phyloP scores from a whole-genome alignment of 2,329 filamentous ascomycete genomes.

The Aspergillus sp. region DNA sequence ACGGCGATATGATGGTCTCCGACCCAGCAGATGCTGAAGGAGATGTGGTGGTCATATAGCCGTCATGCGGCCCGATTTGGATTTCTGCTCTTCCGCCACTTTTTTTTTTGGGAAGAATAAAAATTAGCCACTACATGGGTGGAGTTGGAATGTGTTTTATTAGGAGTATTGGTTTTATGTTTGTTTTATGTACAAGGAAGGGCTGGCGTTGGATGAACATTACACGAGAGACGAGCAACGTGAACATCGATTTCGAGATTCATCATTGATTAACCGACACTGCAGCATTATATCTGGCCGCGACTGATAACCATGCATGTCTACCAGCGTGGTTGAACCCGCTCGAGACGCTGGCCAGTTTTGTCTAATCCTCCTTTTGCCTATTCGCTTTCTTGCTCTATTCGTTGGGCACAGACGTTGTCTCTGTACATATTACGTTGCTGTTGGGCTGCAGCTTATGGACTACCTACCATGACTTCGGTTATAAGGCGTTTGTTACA shows the following conservation, averaged over 20 bases:
- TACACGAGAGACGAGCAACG: conserved; percentile 38
- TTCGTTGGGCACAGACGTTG: conserved; percentile 11
- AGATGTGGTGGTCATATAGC: conserved; percentile 51
- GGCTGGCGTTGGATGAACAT: conserved; percentile 35
- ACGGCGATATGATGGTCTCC: conserved; percentile 51
- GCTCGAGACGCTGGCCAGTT: conserved; percentile 16
- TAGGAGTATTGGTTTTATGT: conserved; percentile 32
- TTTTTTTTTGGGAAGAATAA: conserved; percentile 24
- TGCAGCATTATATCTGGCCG: conserved; percentile 12
- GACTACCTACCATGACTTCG: conserved; percentile 5
- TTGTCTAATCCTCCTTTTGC: conserved; percentile 16
- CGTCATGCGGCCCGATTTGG: conserved; percentile 16
- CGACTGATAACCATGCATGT: conserved; percentile 23
- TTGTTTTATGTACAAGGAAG: conserved; percentile 27
- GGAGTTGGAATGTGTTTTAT: conserved; percentile 36
- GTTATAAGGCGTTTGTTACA: conserved; percentile 8
- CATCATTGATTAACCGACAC: conserved; percentile 21
- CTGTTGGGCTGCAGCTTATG: conserved; percentile 20
- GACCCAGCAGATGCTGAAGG: conserved; percentile 51
- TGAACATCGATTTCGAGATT: conserved; percentile 32
- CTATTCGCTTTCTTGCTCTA: conserved; percentile 12
- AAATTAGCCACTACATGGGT: conserved; percentile 27
- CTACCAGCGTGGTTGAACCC: conserved; percentile 31
- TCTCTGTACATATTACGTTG: conserved; percentile 28
- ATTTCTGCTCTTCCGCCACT: conserved; percentile 23